Conservation (phyloP, 2,329 filamentous ascomycete genomes). For the Fusarium sulawesiense region DNA sequence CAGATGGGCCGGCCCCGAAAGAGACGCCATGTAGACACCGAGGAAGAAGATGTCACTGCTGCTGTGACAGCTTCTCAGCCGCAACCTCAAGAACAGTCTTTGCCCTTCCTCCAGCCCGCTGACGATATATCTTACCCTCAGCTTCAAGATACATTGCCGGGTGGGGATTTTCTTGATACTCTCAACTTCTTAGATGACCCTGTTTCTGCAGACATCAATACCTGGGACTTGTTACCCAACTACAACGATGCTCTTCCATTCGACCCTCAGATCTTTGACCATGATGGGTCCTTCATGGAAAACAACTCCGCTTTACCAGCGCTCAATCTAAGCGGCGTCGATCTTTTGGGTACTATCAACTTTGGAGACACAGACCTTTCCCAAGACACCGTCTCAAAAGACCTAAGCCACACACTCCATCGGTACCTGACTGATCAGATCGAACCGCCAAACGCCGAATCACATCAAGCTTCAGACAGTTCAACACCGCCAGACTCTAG, state of each 20-base stretch:
- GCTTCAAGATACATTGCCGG: constrained; percentile 9
- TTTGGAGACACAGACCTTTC: constrained; percentile 49
- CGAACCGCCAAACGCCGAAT: constrained; percentile 22
- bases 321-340: constrained; percentile 42
- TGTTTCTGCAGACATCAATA: constrained; percentile 47
- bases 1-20: constrained; percentile 74
- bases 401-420: constrained; percentile 46
- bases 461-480: constrained; percentile 27
- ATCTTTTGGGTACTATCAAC: constrained; percentile 49
- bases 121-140: constrained; percentile 12
- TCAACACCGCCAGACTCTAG: constrained; percentile 41
- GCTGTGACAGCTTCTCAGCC: constrained; percentile 1
- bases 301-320: constrained; percentile 15
- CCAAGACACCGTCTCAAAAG: constrained; percentile 46
- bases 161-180: constrained; percentile 45
- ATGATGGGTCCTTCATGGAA: constrained; percentile 13
- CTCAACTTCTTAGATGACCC: constrained; percentile 52
- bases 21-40: constrained; percentile 54
- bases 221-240: constrained; percentile 53
- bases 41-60: constrained; percentile 46
- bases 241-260: constrained; percentile 35
- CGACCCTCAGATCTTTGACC: constrained; percentile 32
- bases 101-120: constrained; percentile 3
- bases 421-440: constrained; percentile 43
- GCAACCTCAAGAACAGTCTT: constrained; percentile 9